Evolutionary conservation across 2,329 filamentous ascomycete genomes (phyloP).

Genomic region (Sporothrix mexicana): DNA sequence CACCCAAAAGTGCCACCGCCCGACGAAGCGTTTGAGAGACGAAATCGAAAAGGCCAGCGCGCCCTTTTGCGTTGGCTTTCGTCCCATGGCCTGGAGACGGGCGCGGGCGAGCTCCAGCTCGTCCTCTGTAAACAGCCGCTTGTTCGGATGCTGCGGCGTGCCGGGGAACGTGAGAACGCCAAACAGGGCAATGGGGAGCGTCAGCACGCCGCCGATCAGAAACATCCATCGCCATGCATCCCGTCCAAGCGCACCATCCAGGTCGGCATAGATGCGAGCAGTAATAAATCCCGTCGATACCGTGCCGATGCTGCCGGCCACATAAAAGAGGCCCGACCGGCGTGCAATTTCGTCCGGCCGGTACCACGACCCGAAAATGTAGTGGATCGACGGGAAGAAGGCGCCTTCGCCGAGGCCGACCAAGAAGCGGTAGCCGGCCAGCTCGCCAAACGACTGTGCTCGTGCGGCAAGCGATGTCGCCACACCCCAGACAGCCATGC

Average conservation of each 20-base stretch:
- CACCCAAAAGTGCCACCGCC: constrained; percentile 35
- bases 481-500: constrained; percentile 38
- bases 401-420: constrained; percentile 29
- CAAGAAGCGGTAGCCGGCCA: constrained; percentile 26
- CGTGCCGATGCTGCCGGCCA: constrained; percentile 41
- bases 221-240: constrained; percentile 51
- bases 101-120: constrained; percentile 45
- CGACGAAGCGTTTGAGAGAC: constrained; percentile 27
- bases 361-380: constrained; percentile 30
- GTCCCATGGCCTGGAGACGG: constrained; percentile 39
- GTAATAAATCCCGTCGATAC: constrained; percentile 28
- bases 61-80: not conserved
- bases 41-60: not conserved
- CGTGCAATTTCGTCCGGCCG: constrained; percentile 28
- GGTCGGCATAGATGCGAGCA: constrained; percentile 46
- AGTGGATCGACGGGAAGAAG: constrained; percentile 32
- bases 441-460: constrained; percentile 9
- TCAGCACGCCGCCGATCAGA: constrained; percentile 47
- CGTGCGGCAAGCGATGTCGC: constrained; percentile 10
- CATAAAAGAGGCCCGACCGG: constrained; percentile 29
- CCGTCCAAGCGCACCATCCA: constrained; percentile 44
- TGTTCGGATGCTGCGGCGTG: constrained; percentile 46
- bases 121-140: constrained; percentile 43
- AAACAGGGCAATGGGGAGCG: constrained; percentile 39
- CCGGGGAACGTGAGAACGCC: constrained; percentile 42